Percentiles rank a stretch among this genome's conserved stretches.
Evolutionary conservation across 805 yeast genomes (phyloP).

Genomic region (Spencermartinsiella europaea): DNA sequence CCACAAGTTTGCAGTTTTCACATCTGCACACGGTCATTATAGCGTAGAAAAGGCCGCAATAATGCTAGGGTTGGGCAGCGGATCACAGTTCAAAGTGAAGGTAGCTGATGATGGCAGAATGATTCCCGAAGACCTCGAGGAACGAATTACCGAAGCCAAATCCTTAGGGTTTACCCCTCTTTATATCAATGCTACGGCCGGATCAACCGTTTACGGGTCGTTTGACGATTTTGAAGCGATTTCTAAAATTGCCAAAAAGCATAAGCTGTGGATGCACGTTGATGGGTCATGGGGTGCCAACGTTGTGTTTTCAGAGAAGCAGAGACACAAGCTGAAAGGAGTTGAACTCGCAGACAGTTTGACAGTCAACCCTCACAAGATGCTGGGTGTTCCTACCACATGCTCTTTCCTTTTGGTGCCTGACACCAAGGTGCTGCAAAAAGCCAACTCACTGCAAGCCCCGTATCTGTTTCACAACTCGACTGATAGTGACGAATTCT

Average conservation of each 20-base stretch:
- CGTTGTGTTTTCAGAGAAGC: constrained; percentile 55
- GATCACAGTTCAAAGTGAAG: constrained; percentile 56
- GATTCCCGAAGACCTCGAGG: constrained; percentile 45
- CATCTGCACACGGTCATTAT: constrained; percentile 71
- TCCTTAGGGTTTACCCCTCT: constrained; percentile 63
- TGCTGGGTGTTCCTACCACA: constrained; percentile 74
- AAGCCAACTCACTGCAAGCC: constrained; percentile 70
- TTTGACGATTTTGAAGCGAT: constrained; percentile 64
- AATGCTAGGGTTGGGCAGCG: constrained; percentile 63
- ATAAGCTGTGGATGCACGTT: constrained; percentile 71
- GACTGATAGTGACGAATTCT: constrained; percentile 44
- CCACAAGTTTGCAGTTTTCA: constrained; percentile 60
- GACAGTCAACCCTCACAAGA: constrained; percentile 80
- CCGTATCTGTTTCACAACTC: constrained; percentile 72
- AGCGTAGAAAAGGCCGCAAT: constrained; percentile 80
- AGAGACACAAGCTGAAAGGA: constrained; percentile 49
- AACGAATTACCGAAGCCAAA: constrained; percentile 40
- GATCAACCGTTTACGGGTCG: constrained; percentile 84
- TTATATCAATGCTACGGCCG: constrained; percentile 79
- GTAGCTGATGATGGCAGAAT: constrained; percentile 54
- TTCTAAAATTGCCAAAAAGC: constrained; percentile 45
- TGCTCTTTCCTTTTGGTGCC: constrained; percentile 71
- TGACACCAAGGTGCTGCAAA: constrained; percentile 57
- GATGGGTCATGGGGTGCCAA: constrained; percentile 95
- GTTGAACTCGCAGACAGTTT: constrained; percentile 64